Evolutionary conservation across 1,284 basidiomycete genomes (phyloP).

Genomic region (Pseudozyma pruni): DNA sequence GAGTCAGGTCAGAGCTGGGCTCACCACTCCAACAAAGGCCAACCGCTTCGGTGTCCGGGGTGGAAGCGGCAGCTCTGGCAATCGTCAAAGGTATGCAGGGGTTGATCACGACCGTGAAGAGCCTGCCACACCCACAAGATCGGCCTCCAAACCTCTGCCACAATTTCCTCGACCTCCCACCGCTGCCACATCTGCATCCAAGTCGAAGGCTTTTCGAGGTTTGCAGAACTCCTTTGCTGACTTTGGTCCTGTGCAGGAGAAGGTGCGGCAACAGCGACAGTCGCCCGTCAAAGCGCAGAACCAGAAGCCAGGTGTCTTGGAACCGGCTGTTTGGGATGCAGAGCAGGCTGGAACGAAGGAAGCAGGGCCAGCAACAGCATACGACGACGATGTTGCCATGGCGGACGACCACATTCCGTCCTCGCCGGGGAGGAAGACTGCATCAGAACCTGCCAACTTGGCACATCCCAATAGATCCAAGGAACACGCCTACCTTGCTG

Average conservation of each 20-base stretch:
- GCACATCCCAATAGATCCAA: conserved; percentile 1
- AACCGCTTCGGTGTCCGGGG: conserved; percentile 15
- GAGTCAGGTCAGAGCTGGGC: conserved; percentile 40
- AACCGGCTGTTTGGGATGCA: conserved; percentile 30
- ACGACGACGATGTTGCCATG: conserved; percentile 16
- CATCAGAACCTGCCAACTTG: not conserved
- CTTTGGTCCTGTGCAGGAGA: conserved; percentile 40
- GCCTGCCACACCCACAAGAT: conserved; percentile 33
- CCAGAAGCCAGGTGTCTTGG: not conserved
- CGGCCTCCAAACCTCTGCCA: conserved; percentile 13
- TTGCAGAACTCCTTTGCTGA: conserved; percentile 47
- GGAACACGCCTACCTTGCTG: conserved; percentile 29
- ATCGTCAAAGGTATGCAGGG: conserved; percentile 19
- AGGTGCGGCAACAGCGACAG: conserved; percentile 25
- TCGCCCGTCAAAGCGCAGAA: conserved; percentile 16
- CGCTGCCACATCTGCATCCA: conserved; percentile 18
- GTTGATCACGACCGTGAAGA: conserved; percentile 18
- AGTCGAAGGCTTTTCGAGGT: conserved; percentile 30
- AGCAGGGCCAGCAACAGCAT: not conserved
- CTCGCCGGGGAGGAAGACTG: not conserved
- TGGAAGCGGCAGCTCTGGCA: conserved; percentile 33
- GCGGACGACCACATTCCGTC: conserved; percentile 9
- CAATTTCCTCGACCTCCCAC: conserved; percentile 24
- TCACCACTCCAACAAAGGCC: conserved; percentile 43
- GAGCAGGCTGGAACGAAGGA: conserved; percentile 6